Evolutionary conservation across 2,329 filamentous ascomycete species (phyloP).

Genomic region (Botryosphaeria dothidea): DNA sequence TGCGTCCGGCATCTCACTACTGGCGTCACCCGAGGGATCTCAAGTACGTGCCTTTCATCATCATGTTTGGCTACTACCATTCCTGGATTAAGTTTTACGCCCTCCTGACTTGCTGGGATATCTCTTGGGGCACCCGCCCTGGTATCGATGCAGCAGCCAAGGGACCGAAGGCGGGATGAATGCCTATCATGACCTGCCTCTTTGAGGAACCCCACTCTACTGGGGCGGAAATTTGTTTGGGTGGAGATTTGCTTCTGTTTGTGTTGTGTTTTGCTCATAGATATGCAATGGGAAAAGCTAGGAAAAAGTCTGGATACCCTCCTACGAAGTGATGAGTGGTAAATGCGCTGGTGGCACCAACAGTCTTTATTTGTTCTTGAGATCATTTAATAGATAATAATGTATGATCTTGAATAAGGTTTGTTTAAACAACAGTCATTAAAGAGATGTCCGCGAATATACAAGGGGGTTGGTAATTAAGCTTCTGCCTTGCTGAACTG

Average conservation of each 20-base stretch:
- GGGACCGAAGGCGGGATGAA: not conserved
- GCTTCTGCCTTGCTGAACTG: too few relatives aligned
- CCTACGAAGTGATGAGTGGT: not conserved
- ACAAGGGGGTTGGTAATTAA: too few relatives aligned
- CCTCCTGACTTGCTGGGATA: slow-evolving; percentile 45
- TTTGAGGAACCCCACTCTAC: not conserved
- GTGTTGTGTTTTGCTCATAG: too few relatives aligned
- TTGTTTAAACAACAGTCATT: too few relatives aligned
- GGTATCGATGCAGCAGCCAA: slow-evolving; percentile 2
- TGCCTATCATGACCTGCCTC: not conserved
- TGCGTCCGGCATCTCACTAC: slow-evolving; percentile 60
- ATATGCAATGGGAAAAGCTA: too few relatives aligned
- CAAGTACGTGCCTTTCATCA: slow-evolving; percentile 49
- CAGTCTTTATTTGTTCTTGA: too few relatives aligned
- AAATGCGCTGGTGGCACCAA: too few relatives aligned
- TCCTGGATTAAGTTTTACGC: slow-evolving; percentile 60
- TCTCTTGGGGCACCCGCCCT: slow-evolving; percentile 23
- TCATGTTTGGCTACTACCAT: slow-evolving; percentile 61
- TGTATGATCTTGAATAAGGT: too few relatives aligned
- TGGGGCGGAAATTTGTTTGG: not conserved
- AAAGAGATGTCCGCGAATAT: too few relatives aligned
- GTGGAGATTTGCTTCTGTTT: too few relatives aligned
- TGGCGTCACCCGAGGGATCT: slow-evolving; percentile 54
- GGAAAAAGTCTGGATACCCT: too few relatives aligned
- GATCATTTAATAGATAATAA: too few relatives aligned